A percentile compares a stretch with the other conserved stretches of the same genome.
These are phyloP conservation scores for Tricholoma matsutake DNA, from an alignment of 768 basidiomycete genomes.

Conservation along the genomic window DNA sequence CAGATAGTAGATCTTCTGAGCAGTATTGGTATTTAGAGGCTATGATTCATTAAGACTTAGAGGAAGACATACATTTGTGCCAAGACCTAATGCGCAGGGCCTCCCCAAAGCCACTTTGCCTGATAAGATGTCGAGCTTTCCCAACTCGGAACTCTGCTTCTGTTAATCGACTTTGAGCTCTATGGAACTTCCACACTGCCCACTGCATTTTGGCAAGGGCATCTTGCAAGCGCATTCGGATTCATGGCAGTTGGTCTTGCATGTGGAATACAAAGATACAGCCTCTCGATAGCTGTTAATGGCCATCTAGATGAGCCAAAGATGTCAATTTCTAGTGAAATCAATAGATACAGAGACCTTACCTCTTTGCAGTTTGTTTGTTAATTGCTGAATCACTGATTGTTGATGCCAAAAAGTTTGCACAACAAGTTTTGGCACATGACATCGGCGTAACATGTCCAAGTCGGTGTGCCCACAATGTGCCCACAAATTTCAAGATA, in stretches of 20 bases:
- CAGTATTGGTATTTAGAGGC: not conserved
- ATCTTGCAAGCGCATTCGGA: not conserved
- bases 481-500: not conserved
- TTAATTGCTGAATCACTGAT: too few relatives aligned
- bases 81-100: too few relatives aligned
- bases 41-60: too few relatives aligned
- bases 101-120: too few relatives aligned
- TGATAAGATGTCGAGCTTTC: too few relatives aligned
- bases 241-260: not conserved
- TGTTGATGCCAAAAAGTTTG: not conserved
- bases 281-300: not conserved
- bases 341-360: too few relatives aligned
- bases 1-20: not conserved
- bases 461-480: not conserved
- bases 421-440: not conserved
- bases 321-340: not conserved
- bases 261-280: slow-evolving; percentile 1
- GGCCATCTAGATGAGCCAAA: not conserved
- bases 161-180: not conserved
- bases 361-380: too few relatives aligned
- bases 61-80: too few relatives aligned
- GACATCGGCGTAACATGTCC: not conserved
- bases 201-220: not conserved
- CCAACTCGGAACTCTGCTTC: not conserved
- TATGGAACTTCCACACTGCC: not conserved